phyloP scores from a whole-genome alignment of 2,329 filamentous ascomycete genomes.

The Sporothrix globosa region DNA sequence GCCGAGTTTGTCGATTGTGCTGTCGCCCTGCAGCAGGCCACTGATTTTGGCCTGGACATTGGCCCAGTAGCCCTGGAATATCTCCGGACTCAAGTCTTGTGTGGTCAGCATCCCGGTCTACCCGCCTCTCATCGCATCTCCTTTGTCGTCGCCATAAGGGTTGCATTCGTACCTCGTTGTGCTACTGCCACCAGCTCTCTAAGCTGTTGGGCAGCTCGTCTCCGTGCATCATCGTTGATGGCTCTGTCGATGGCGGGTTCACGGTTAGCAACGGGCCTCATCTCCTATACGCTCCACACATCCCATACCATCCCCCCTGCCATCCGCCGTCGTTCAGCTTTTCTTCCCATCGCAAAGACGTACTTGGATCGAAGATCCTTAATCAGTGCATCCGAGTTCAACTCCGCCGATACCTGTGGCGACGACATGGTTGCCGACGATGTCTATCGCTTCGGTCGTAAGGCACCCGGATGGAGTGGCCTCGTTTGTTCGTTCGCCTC shows the following conservation, averaged over 20 bases:
- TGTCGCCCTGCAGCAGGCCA: constrained; percentile 76
- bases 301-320: neutral
- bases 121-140: neutral
- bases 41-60: constrained; percentile 61
- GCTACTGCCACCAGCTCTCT: constrained; percentile 59
- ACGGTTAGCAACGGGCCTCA: constrained; percentile 20
- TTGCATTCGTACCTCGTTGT: constrained; percentile 54
- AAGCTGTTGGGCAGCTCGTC: constrained; percentile 57
- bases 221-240: constrained; percentile 53
- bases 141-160: neutral
- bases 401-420: constrained; percentile 50
- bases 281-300: too few species aligned
- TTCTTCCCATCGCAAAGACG: constrained; percentile 21
- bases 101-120: neutral
- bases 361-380: constrained; percentile 62
- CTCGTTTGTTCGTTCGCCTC: constrained; percentile 33
- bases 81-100: constrained; percentile 76
- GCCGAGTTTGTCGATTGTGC: constrained; percentile 84
- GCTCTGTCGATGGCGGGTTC: constrained; percentile 35
- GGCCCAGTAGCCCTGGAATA: constrained; percentile 67
- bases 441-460: neutral
- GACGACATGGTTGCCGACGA: constrained; percentile 35
- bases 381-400: constrained; percentile 58
- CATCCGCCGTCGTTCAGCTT: neutral
- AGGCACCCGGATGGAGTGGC: neutral